A percentile compares a stretch with the other conserved stretches of the same genome.
Evolutionary conservation across 805 yeast genomes (phyloP).

Genomic region (Scheffersomyces coipomensis): DNA sequence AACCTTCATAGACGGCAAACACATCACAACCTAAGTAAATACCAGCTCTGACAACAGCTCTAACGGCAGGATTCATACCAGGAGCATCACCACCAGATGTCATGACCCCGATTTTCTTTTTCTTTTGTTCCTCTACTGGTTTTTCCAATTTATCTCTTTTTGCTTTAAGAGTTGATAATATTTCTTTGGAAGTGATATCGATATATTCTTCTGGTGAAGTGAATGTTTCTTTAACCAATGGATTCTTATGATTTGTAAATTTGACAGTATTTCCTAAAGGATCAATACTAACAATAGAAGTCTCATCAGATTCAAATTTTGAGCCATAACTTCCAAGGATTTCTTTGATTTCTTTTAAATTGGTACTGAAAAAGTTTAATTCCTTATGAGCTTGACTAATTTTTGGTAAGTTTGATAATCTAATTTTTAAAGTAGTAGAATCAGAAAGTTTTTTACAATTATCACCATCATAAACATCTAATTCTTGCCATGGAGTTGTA

Average conservation of each 20-base stretch:
- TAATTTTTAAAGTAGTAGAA: slow-evolving; percentile 33
- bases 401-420: slow-evolving; percentile 21
- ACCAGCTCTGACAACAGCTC: slow-evolving; percentile 72
- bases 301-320: slow-evolving; percentile 8
- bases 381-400: slow-evolving; percentile 10
- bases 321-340: slow-evolving; percentile 11
- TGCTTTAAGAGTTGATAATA: slow-evolving; percentile 11
- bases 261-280: slow-evolving; percentile 34
- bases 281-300: slow-evolving; percentile 18
- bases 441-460: slow-evolving; percentile 22
- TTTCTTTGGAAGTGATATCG: slow-evolving; percentile 18
- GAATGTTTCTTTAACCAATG: slow-evolving; percentile 17
- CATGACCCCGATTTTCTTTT: slow-evolving; percentile 67
- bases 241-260: slow-evolving; percentile 22
- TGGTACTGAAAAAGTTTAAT: slow-evolving; percentile 31
- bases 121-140: slow-evolving; percentile 10
- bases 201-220: slow-evolving; percentile 26
- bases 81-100: slow-evolving; percentile 84
- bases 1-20: slow-evolving; percentile 71
- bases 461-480: slow-evolving; percentile 38
- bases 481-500: slow-evolving; percentile 41
- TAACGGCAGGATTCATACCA: slow-evolving; percentile 75
- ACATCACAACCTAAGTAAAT: slow-evolving; percentile 63
- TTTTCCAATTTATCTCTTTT: slow-evolving; percentile 6
- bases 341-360: slow-evolving; percentile 19